phyloP scores from a whole-genome alignment of 768 basidiomycete species.

The Clavaria fumosa region DNA sequence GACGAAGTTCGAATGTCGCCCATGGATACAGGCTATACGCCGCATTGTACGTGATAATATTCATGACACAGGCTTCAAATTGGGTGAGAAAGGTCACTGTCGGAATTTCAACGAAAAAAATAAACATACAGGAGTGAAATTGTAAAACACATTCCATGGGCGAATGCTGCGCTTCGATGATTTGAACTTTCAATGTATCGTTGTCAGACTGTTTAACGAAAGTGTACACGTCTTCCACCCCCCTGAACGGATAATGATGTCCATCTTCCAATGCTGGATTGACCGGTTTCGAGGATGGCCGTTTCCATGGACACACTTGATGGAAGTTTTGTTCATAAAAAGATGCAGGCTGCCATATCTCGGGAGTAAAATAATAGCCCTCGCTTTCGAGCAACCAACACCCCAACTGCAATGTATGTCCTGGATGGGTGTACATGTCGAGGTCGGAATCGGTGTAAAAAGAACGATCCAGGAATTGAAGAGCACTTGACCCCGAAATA shows the following conservation, averaged over 20 bases:
- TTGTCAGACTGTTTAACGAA: background rate
- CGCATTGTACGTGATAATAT: background rate
- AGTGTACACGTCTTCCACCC: background rate
- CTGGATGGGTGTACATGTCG: constrained; percentile 31
- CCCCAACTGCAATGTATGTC: constrained; percentile 18
- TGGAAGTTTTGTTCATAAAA: background rate
- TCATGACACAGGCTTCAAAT: background rate
- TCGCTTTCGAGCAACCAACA: constrained; percentile 18
- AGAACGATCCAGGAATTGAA: constrained; percentile 34
- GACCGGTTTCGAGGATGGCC: background rate
- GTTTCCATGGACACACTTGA: background rate
- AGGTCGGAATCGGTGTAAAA: constrained; percentile 33
- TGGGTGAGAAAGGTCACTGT: background rate
- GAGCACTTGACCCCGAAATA: constrained; percentile 37
- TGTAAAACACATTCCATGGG: background rate
- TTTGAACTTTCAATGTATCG: background rate
- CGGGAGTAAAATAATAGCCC: constrained; percentile 19
- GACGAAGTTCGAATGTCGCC: constrained; percentile 12
- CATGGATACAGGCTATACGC: background rate
- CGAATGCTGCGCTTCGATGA: background rate
- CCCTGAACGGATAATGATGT: background rate
- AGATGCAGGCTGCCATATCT: background rate
- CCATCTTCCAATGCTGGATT: background rate
- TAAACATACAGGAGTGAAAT: background rate
- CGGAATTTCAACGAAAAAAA: background rate